Conservation (phyloP, 495 filamentous ascomycete species). For the Alectoria sarmentosa region DNA sequence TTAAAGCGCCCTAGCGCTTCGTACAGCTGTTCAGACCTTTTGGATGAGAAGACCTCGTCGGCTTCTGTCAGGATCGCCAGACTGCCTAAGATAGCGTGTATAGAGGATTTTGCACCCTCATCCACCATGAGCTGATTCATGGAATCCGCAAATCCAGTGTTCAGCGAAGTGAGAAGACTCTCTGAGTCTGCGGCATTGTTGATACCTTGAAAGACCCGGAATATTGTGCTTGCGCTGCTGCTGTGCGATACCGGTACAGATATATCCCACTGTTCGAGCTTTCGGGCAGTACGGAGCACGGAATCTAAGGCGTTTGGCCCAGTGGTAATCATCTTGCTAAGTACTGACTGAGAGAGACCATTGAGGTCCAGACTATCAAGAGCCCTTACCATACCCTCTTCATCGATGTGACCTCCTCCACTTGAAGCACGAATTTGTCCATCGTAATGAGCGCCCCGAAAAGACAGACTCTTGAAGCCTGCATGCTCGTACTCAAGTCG, state of each 20-base stretch:
- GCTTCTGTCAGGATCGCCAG: conserved; percentile 76
- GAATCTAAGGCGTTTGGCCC: conserved; percentile 48
- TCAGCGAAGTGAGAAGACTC: conserved; percentile 48
- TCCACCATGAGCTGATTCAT: conserved; percentile 50
- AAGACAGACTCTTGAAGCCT: conserved; percentile 80
- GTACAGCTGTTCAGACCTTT: conserved; percentile 52
- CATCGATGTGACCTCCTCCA: conserved; percentile 35
- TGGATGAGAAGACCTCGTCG: conserved; percentile 62
- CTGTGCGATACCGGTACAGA: conserved; percentile 56
- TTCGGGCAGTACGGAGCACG: conserved; percentile 74
- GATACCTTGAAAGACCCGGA: conserved; percentile 71
- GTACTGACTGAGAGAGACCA: conserved; percentile 64
- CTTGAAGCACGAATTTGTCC: conserved; percentile 59
- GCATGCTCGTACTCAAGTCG: conserved; percentile 87
- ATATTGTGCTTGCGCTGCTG: conserved; percentile 61
- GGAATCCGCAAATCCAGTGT: conserved; percentile 52
- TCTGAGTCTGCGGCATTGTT: conserved; percentile 54
- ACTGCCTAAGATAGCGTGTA: conserved; percentile 59
- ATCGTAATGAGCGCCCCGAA: conserved; percentile 87
- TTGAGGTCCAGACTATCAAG: conserved; percentile 62
- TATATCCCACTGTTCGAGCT: conserved; percentile 89
- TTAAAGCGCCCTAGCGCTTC: conserved; percentile 55
- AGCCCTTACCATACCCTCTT: conserved; percentile 38
- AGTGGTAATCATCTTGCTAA: conserved; percentile 41
- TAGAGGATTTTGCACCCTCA: conserved; percentile 49